A percentile compares a stretch with the other conserved stretches of the same genome.
Conservation (phyloP, 2,329 filamentous ascomycete genomes). For the Colletotrichum shisoi region DNA sequence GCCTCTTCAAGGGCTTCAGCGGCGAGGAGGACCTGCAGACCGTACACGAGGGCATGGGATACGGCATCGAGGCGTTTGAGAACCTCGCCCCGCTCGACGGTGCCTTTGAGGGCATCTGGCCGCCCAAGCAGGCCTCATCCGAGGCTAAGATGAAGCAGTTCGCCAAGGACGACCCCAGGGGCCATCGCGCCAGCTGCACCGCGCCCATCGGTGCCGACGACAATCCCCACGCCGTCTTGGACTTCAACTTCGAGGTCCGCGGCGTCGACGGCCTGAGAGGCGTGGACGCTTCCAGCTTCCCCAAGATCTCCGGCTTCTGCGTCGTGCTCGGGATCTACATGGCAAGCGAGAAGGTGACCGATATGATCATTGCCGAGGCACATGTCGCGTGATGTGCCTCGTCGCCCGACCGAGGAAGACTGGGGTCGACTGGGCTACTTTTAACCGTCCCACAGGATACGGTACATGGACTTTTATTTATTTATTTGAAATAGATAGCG, state of each 20-base stretch:
- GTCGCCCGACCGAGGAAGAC: no score
- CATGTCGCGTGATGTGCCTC: conserved; percentile 8
- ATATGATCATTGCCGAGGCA: conserved; percentile 46
- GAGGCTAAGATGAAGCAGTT: conserved; percentile 57
- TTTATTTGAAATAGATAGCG: no score
- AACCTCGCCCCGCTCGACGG: conserved; percentile 49
- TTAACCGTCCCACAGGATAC: no score
- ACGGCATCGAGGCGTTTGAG: conserved; percentile 54
- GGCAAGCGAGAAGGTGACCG: conserved; percentile 65
- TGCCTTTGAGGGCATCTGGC: conserved; percentile 49
- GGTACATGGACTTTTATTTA: no score
- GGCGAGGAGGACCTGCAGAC: conserved; percentile 56
- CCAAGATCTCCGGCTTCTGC: conserved; percentile 57
- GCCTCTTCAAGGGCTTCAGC: conserved; percentile 55
- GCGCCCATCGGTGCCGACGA: conserved; percentile 63
- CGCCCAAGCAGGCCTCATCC: conserved; percentile 50
- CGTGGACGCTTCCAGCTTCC: conserved; percentile 68
- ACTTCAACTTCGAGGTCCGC: conserved; percentile 64
- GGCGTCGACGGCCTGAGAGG: conserved; percentile 65
- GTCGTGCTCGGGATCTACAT: conserved; percentile 61
- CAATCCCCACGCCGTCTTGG: conserved; percentile 64
- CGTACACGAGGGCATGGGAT: conserved; percentile 56
- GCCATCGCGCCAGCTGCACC: conserved; percentile 66
- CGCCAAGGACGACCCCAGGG: conserved; percentile 56
- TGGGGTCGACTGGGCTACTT: no score